A percentile compares a stretch with the other conserved stretches of the same genome.
Evolutionary conservation across 176 grass and related monocot genomes (phyloP).

Genomic region (Carex kokanica): DNA sequence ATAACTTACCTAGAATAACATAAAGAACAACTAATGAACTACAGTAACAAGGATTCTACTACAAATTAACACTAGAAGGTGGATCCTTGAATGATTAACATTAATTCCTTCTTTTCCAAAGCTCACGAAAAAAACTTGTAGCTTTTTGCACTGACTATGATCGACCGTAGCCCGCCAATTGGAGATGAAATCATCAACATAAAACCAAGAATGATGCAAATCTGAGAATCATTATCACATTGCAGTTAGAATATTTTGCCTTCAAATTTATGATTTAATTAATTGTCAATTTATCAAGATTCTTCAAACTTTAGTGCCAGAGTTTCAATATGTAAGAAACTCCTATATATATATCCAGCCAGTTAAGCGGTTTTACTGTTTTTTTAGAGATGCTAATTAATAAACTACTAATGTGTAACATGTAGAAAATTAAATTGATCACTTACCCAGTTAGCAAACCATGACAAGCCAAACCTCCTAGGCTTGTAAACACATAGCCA

Average conservation of each 20-base stretch:
- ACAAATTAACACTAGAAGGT: neutral
- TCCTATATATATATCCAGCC: neutral
- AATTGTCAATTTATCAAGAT: neutral
- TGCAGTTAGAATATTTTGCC: neutral
- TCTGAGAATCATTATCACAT: conserved; percentile 22
- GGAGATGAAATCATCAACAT: conserved; percentile 35
- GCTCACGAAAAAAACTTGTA: conserved; percentile 42
- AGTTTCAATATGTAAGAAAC: neutral
- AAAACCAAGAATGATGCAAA: conserved; percentile 44
- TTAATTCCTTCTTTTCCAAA: neutral
- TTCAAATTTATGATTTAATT: neutral
- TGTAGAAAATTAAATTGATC: neutral
- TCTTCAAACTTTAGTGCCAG: neutral
- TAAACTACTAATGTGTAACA: neutral
- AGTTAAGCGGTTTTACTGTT: neutral
- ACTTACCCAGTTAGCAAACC: conserved; percentile 57
- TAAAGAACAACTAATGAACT: neutral
- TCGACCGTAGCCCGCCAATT: conserved; percentile 42
- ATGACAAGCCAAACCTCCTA: conserved; percentile 49
- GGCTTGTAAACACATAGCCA: conserved; percentile 57
- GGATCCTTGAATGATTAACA: neutral
- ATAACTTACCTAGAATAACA: neutral
- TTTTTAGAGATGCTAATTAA: neutral
- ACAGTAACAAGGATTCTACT: neutral
- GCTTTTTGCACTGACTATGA: conserved; percentile 36